Evolutionary conservation across 805 yeast genomes (phyloP), one percentile per base, ranked within the genome.

Genomic region (Metschnikowia bowlesiae): DNA sequence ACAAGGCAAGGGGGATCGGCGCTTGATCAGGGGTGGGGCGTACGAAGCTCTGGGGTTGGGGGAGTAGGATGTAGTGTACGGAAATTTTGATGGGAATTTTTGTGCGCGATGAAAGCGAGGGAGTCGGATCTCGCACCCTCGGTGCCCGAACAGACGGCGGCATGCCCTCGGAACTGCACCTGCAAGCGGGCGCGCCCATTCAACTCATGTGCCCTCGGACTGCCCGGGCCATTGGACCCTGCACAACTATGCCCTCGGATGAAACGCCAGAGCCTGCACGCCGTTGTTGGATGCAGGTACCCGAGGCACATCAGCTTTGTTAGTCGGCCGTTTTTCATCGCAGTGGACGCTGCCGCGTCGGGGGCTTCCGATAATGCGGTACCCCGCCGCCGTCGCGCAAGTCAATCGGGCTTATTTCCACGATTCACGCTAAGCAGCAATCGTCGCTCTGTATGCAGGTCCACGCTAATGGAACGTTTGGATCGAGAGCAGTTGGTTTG

Each of bases 21-120:
- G 32, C 45, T 22, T 11, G 36, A 41, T 31, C 10, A 18, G 18
- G 39, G 39, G 28, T 16, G 36, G 7, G 34, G 11, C 16, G 16
- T 6, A 13, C 6, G 31, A 14, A 10, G 31, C 38, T 42, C 45
- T 22, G 29, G 22, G 30, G 18, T 14, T 7, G 36, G 44, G 32
- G 45, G 30, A 42, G 31, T 7, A 33, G 38, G 31, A 22, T 13
- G 38, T 22, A 9, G 45, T 32, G 32, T 8, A 42, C 16, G 45
- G 45, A 33, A 42, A 22, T 42, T 42, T 42, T 33, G 45, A 31
- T 9, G 45, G 45, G 45, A 32, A 33, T 32, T 42, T 42, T 42
- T 42, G 45, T 42, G 45, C 38, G 45, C 45, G 45, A 42, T 42
- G 45, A 42, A 42, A 42, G 18, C 45, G 34, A 30, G 45, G 43